Base-by-base conservation (phyloP, 805 yeast species). In the Jamesozyma jinghongensis region DNA sequence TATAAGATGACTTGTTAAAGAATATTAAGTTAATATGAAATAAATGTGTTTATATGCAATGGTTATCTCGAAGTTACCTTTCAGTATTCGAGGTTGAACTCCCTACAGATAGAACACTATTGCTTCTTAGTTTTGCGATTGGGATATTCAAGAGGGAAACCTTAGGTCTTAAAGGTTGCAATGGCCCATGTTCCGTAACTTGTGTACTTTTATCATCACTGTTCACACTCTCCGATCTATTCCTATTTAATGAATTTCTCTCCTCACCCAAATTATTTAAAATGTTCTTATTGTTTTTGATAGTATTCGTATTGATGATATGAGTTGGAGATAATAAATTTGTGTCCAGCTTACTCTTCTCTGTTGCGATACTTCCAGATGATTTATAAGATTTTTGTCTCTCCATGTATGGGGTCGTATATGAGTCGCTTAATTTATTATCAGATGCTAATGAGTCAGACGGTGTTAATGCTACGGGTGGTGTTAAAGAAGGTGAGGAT, bases 141-240 rank as follows among this genome's bases (percentile, higher is more conserved):
- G 56, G 64, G 43, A 50, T 56, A 42, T 52, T 54, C 22, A 54
- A 41, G 11, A 59, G 39, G 7, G 63, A 50, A 6, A 56, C 34
- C 28, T 49, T 46, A 18, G 53, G 47, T 32, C 51, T 42, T 14
- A 45, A 32, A 10, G 26, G 26, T 18, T 34, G 34, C 13, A 31
- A 25, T 10, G n/a, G 17, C 10, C 10, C 10, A 30, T 20, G 35
- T 19, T 19, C 37, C 7, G 32, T 37, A 13, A 10, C 10, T 3
- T 20, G 36, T 8, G 27, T 33, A 3, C 4, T 2, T 11, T 33
- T 20, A 13, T 4, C 10, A n/a, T 33, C 17, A 20, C 12, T 33
- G 13, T 11, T 7, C 4, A 12, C 13, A n/a, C 5, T 4, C 8
- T 4, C 25, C 3, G 13, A 19, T 19, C 10, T 19, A 11, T 8